phyloP scores from a whole-genome alignment of 192 early-diverging fungal species.

The Mortierella antarctica region DNA sequence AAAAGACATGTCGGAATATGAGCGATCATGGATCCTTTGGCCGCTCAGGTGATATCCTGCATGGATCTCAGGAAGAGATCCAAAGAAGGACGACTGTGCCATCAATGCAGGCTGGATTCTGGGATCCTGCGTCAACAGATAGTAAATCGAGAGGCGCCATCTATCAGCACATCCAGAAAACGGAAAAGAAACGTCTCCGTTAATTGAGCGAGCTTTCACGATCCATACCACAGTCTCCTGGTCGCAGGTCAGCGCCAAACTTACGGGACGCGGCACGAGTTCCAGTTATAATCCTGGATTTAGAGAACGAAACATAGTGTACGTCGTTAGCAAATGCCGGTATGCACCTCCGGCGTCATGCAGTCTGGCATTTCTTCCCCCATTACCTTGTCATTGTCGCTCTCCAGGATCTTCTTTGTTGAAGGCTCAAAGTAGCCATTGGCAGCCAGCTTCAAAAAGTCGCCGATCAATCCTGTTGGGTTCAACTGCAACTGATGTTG shows the following conservation, averaged over 20 bases:
- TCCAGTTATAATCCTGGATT: conserved; percentile 62
- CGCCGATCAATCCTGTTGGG: conserved; percentile 63
- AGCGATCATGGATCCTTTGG: conserved; percentile 53
- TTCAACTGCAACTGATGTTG: conserved; percentile 53
- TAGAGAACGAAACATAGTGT: not conserved
- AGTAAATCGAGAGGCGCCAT: conserved; percentile 63
- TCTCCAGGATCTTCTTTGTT: conserved; percentile 57
- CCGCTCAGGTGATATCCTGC: conserved; percentile 64
- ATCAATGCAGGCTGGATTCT: conserved; percentile 53
- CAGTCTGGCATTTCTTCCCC: not conserved
- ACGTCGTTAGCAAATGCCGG: too few species aligned
- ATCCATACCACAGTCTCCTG: not conserved
- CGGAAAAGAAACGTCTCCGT: not conserved
- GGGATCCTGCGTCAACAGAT: conserved; percentile 59
- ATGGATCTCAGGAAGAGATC: conserved; percentile 39
- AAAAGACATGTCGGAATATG: conserved; percentile 59
- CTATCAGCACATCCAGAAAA: not conserved
- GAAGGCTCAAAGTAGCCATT: conserved; percentile 53
- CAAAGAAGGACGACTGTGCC: conserved; percentile 61
- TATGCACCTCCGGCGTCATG: not conserved
- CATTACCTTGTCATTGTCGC: conserved; percentile 56
- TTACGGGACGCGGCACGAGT: conserved; percentile 66
- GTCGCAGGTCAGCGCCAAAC: not conserved
- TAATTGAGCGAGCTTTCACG: not conserved
- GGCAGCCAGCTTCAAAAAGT: conserved; percentile 59